Evolutionary conservation across 1,139 yeast species (phyloP), one percentile per base, ranked within the genome.

Genomic region (Yamadazyma dushanensis): DNA sequence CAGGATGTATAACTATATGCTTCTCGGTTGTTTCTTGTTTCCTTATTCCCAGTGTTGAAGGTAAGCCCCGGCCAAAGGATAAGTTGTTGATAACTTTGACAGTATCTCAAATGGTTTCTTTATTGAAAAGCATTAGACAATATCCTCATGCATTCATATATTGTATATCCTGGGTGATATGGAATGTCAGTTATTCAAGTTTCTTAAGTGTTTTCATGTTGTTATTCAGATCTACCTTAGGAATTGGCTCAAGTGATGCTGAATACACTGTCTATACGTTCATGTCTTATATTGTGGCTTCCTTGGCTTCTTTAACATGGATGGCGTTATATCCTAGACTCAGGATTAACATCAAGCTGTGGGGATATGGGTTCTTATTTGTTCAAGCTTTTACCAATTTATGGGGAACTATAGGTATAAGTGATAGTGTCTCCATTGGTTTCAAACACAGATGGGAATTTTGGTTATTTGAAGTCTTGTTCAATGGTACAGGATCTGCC

Each of bases 381-480:
- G 35, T 67, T 10, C 59, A 68, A 5, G 36, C 59, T 2, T 58
- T 67, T 31, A 41, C 68, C 1, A 66, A 67, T 39, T 59, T 70
- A 24, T 70, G 75, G 75, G 74, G 72, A 0, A 59, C 69, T 32
- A 43, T 70, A 13, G 76, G 75, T 1, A 62, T 67, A 13, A 57
- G 52, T 26, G 11, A 36, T 1, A 31, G 43, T 10, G 41, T 57
- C 1, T 38, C 34, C n/a, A 51, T 70, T 29, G 75, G 75, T 0
- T 67, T 66, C 54, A 67, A 67, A 42, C 59, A 62, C 37, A 41
- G 73, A 15, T 65, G 72, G 66, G 75, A 70, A 41, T 70, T 69
- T 39, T 70, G 75, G 75, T 28, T 61, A 1, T 65, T 68, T 46
- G 73, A 66, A 33, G 62, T 67, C 1, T 45, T 69, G 4, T 66